Base-by-base conservation (phyloP, 805 yeast genomes). In the Kodamaea kaohsiungensis region DNA sequence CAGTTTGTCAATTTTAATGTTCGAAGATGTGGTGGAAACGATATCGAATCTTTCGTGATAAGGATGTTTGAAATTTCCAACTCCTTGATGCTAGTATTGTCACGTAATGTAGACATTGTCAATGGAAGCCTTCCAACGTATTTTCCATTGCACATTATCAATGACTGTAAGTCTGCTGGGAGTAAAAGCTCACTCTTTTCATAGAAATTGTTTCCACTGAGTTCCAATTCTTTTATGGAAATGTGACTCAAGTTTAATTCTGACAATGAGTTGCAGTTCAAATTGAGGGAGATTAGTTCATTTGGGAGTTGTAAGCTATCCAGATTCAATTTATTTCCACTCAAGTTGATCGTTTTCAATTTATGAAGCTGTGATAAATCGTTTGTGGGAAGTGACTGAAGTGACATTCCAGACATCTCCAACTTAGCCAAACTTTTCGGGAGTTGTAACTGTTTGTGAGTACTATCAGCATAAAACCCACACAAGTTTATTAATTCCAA, bases 401-500 rank as follows among this genome's bases (percentile, higher is more conserved):
- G 38, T 17, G 19, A 8, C 43, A 48, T 48, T n/a, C 40, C 50
- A 12, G 42, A 30, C 27, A 48, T 35, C 7, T 22, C 40, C 12
- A 48, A 22, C 12, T 17, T 48, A 13, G 17, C 35, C 43, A 48
- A 39, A 18, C 27, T 35, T 17, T n/a, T 18, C 18, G 50, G 50
- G n/a, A 48, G 18, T 7, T 48, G 43, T n/a, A 48, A 15, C 15
- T n/a, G 17, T 9, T 12, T 4, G 45, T 40, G 25, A 5, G 45
- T 16, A 13, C 18, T 18, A 17, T 15, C 9, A 9, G 40, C 5
- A 18, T 48, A 17, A 19, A 48, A 48, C 3, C 50, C 43, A 12
- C 43, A 48, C 43, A 48, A 48, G 13, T 48, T 48, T 7, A 39
- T 39, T 6, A 48, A 12, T 17, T 42, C 40, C 30, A 42, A 33